Conservation (phyloP, 2,329 filamentous ascomycete species). For the Balansia obtecta region DNA sequence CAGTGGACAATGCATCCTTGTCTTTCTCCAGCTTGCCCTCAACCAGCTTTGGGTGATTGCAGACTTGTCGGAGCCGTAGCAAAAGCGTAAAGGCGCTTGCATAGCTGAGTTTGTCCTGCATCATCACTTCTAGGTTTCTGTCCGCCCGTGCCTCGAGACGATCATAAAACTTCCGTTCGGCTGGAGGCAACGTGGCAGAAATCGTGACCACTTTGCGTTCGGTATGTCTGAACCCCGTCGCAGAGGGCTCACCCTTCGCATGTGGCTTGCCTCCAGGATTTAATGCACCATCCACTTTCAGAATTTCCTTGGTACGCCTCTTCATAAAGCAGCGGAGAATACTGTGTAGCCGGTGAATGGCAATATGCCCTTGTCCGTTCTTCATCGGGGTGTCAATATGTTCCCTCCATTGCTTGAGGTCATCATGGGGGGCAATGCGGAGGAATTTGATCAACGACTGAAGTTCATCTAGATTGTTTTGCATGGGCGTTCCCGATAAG, state of each 20-base stretch:
- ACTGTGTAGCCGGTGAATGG: slow-evolving; percentile 74
- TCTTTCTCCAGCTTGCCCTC: slow-evolving; percentile 78
- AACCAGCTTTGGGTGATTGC: slow-evolving; percentile 85
- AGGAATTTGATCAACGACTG: slow-evolving; percentile 90
- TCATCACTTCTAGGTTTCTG: slow-evolving; percentile 77
- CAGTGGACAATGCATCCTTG: slow-evolving; percentile 67
- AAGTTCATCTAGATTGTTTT: slow-evolving; percentile 94
- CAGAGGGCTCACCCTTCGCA: slow-evolving; percentile 36
- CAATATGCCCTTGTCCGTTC: slow-evolving; percentile 76
- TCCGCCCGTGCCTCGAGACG: slow-evolving; percentile 75
- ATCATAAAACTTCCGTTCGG: slow-evolving; percentile 77
- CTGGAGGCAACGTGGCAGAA: slow-evolving; percentile 62
- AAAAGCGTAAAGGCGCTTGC: slow-evolving; percentile 87
- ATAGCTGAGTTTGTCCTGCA: slow-evolving; percentile 74
- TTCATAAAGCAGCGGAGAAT: slow-evolving; percentile 95
- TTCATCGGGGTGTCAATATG: slow-evolving; percentile 86
- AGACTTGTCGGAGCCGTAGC: slow-evolving; percentile 82
- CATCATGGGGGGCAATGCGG: slow-evolving; percentile 80
- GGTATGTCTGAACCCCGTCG: slow-evolving; percentile 75
- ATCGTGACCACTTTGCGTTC: slow-evolving; percentile 80
- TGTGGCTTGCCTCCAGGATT: slow-evolving; percentile 59
- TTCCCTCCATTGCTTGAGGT: slow-evolving; percentile 77
- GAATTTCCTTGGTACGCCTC: slow-evolving; percentile 91
- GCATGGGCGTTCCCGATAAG: slow-evolving; percentile 90
- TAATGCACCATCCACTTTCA: slow-evolving; percentile 75